Conservation (phyloP, 2,329 filamentous ascomycete genomes). For the Colletotrichum sp. region DNA sequence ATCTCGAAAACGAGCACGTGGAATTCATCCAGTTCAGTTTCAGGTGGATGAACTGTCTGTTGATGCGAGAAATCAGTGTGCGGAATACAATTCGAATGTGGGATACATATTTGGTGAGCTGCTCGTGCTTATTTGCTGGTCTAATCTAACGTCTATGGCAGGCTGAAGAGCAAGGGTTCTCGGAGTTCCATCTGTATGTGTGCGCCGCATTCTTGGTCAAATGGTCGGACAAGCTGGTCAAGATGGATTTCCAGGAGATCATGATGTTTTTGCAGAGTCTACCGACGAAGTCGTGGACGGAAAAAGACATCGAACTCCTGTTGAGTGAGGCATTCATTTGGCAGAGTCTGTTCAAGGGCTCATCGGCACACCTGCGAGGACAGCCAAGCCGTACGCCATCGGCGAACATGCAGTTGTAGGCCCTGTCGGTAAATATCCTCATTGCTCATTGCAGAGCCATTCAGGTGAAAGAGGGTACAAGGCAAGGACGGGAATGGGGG, state of each 20-base stretch:
- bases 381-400: conserved; percentile 45
- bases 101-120: conserved; percentile 94
- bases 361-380: conserved; percentile 82
- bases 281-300: conserved; percentile 92
- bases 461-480: background rate
- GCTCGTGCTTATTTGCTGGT: background rate
- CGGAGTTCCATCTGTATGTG: conserved; percentile 97
- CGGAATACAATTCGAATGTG: conserved; percentile 98
- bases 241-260: conserved; percentile 98
- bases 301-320: conserved; percentile 96
- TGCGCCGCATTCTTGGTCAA: conserved; percentile 98
- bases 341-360: conserved; percentile 97
- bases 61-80: conserved; percentile 97
- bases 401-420: conserved; percentile 42
- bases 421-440: background rate
- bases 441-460: background rate
- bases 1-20: conserved; percentile 88
- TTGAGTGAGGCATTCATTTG: conserved; percentile 98
- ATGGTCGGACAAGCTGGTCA: conserved; percentile 93
- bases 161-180: conserved; percentile 98
- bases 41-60: conserved; percentile 98
- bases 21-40: conserved; percentile 99
- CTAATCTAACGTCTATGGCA: conserved; percentile 38
- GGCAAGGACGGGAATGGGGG: background rate
- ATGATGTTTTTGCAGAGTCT: conserved; percentile 99